phyloP scores from a whole-genome alignment of 306 rosid genomes.

The Crotalaria pallida region DNA sequence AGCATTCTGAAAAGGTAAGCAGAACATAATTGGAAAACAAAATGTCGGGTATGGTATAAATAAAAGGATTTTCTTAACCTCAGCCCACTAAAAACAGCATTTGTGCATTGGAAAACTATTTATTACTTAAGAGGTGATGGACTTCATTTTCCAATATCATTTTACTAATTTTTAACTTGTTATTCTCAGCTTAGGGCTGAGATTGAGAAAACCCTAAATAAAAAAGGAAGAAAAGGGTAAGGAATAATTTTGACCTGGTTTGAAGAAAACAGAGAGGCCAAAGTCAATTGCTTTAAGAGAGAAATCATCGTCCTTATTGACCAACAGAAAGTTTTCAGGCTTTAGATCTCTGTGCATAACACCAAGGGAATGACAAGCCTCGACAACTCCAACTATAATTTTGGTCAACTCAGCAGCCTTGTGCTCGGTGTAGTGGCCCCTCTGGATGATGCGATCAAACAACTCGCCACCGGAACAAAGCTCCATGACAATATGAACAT shows the following conservation, averaged over 20 bases:
- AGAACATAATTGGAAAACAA: background rate
- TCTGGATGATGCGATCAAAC: conserved; percentile 85
- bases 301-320: conserved; percentile 87
- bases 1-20: background rate
- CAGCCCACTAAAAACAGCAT: too few species aligned
- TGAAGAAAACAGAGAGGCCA: conserved; percentile 95
- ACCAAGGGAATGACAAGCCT: conserved; percentile 93
- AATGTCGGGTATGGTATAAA: background rate
- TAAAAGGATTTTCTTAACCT: too few species aligned
- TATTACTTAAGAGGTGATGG: too few species aligned
- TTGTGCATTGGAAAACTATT: too few species aligned
- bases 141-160: too few species aligned
- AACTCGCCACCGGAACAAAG: conserved; percentile 90
- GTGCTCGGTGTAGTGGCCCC: conserved; percentile 90
- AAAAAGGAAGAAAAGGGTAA: background rate
- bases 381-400: conserved; percentile 89
- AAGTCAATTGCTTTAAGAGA: conserved; percentile 95
- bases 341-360: conserved; percentile 96
- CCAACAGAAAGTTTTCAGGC: conserved; percentile 89
- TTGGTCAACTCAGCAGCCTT: conserved; percentile 88
- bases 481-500: conserved; percentile 96
- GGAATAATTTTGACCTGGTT: conserved; percentile 55
- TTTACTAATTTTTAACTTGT: too few species aligned
- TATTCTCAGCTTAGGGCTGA: too few species aligned
- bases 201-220: too few species aligned